phyloP scores from a whole-genome alignment of 2,329 filamentous ascomycete genomes.

The Cytospora paraplurivora region DNA sequence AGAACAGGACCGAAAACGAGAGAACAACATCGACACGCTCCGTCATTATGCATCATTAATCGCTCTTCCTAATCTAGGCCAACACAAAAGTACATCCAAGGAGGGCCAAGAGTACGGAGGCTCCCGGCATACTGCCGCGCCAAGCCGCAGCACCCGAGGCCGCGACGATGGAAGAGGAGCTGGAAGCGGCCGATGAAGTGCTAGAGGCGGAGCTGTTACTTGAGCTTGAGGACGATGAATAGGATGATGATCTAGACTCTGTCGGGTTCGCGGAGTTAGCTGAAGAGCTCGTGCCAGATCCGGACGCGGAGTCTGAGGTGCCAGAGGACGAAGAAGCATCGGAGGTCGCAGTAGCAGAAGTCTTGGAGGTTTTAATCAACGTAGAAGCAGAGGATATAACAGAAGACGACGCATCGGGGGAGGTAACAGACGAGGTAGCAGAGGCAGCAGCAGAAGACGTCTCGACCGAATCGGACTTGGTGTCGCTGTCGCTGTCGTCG shows the following conservation, averaged over 20 bases:
- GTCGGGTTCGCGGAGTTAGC: slow-evolving; percentile 29
- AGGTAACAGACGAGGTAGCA: slow-evolving; percentile 3
- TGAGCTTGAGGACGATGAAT: slow-evolving; percentile 2
- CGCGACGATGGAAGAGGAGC: not conserved
- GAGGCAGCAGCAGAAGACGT: slow-evolving; percentile 17
- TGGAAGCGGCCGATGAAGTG: slow-evolving; percentile 6
- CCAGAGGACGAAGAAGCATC: slow-evolving; percentile 3
- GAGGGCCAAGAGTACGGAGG: not conserved
- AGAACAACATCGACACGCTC: not conserved
- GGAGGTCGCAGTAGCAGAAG: not conserved
- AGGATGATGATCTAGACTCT: slow-evolving; percentile 20
- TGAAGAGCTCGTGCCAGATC: slow-evolving; percentile 13
- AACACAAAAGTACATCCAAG: slow-evolving; percentile 3
- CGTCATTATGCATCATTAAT: not conserved
- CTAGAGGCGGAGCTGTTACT: not conserved
- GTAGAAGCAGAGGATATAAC: not conserved
- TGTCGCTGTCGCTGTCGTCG: slow-evolving; percentile 29
- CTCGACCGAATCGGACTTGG: slow-evolving; percentile 11
- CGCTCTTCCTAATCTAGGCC: not conserved
- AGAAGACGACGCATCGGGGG: not conserved
- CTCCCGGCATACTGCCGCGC: not conserved
- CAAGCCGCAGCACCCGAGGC: not conserved
- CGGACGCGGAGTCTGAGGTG: not conserved
- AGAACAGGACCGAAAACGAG: slow-evolving; percentile 6
- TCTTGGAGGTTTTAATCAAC: not conserved